Percentiles rank a stretch among this genome's conserved stretches.
Evolutionary conservation across 495 filamentous ascomycete species (phyloP).

Genomic region (Lophium mytilinum): DNA sequence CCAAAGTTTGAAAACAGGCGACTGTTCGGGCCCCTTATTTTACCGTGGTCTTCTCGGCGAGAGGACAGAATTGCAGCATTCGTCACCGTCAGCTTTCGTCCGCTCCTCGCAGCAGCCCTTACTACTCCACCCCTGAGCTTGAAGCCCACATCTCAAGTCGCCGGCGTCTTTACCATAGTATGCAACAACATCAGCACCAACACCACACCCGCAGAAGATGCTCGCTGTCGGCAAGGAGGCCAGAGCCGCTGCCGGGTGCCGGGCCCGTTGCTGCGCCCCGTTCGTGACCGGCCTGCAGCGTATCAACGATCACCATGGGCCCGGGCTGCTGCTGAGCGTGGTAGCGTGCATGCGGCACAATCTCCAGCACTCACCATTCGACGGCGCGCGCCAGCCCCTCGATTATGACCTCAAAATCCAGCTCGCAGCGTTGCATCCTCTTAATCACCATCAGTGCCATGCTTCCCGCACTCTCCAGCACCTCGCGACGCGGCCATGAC

Average conservation of each 20-base stretch:
- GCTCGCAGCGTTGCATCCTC: constrained; percentile 1
- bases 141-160: no score
- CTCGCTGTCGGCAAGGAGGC: no score
- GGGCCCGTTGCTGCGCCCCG: not conserved
- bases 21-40: no score
- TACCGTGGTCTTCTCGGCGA: no score
- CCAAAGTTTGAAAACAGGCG: no score
- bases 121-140: no score
- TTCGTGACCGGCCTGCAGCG: not conserved
- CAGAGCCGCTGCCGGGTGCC: not conserved
- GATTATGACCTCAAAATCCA: constrained; percentile 1
- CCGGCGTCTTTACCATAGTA: no score
- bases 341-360: not conserved
- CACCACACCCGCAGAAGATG: no score
- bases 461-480: not conserved
- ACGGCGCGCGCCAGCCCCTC: not conserved
- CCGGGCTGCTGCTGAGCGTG: not conserved
- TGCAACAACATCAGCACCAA: no score
- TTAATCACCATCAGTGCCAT: not conserved
- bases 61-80: no score
- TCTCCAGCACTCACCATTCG: not conserved
- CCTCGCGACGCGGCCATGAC: not conserved
- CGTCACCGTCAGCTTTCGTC: no score
- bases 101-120: no score
- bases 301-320: not conserved